Evolutionary conservation across 2,329 filamentous ascomycete species (phyloP), one percentile per base, ranked within the genome.

Genomic region (Sclerotinia trifoliorum): DNA sequence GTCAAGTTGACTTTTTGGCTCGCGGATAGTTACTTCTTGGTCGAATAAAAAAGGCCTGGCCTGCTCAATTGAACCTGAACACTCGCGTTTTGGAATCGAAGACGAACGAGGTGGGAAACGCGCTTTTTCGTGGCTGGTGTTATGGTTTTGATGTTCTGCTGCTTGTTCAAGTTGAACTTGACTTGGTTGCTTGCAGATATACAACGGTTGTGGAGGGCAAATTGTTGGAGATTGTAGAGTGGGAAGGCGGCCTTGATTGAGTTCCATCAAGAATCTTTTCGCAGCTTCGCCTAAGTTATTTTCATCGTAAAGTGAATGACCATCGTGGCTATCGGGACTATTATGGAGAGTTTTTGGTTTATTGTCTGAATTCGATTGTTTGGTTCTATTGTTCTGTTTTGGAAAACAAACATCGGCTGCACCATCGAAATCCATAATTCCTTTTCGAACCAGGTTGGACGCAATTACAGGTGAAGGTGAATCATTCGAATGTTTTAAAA

Each of bases 171-270:
- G 39, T 21, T 58, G 68, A n/a, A 67, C 46, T 65, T 70, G 69
- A 57, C 54, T 68, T 44, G 70, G 68, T 26, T 71, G 49, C 58
- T 73, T 74, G 68, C 68, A 68, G 26, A 71, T 69, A n/a, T 70
- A 58, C 52, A 74, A 62, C 65, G 73, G 73, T 66, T 61, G 69
- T 11, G 68, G 65, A 26, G 66, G 61, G 58, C 13, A 58, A 48
- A 67, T 44, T 51, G 42, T 58, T 67, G 68, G 46, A 13, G 60
- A 63, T 42, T 63, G 60, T 51, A 63, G 13, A 19, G 60, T 63
- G 26, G 60, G 60, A 57, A 44, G 56, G 32, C 57, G 66, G 15
- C 66, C 61, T 57, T 65, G 51, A 49, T 63, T 70, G n/a, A 66
- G 26, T n/a, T 66, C 52, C 51, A 70, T 69, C 32, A 61, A 49